Base-by-base conservation (phyloP, 345 rosid genomes). In the Syzygium grande region DNA sequence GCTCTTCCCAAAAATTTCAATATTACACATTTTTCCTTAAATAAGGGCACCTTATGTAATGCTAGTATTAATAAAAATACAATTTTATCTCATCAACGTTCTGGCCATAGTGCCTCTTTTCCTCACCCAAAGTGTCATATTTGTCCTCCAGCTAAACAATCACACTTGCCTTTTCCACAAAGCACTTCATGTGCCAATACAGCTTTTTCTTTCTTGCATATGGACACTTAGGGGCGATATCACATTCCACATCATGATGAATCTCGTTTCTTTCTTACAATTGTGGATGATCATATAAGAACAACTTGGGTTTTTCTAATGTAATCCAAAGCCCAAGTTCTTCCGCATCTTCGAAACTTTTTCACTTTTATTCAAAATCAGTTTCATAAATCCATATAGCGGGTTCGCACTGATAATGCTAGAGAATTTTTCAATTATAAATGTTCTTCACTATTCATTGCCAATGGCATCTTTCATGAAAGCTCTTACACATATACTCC, bases 401-500 rank as follows among this genome's bases (percentile, higher is more conserved):
- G 7, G 6, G 3, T 58, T 10, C 0, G 7, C 63, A 58, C 0
- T 2, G 0, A 58, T 25, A 58, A 58, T 58, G 63, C n/a, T 10
- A 0, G 2, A 58, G 0, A 22, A 55, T 3, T 8, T 22, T 8
- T 55, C 5, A 22, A 55, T 55, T 1, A 4, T 55, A 12, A 55
- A 55, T 55, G 59, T 58, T 58, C 63, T 25, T 58, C 63, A 58
- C 6, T 58, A 0, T 58, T 58, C 29, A 58, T 3, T 27, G 4
- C 29, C 5, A 25, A 12, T 58, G 13, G 63, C 25, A 11, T 58
- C 25, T 13, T 58, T 9, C 29, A 25, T 58, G 14, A 58, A 27
- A 58, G 63, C 23, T 4, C 13, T 0, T 58, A 2, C n/a, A 58
- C 4, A 23, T 58, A 58, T 23, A 55, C 59, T 58, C 10, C 63